Conservation (phyloP, 208 protist genomes). For the Angomonas ambiguus region DNA sequence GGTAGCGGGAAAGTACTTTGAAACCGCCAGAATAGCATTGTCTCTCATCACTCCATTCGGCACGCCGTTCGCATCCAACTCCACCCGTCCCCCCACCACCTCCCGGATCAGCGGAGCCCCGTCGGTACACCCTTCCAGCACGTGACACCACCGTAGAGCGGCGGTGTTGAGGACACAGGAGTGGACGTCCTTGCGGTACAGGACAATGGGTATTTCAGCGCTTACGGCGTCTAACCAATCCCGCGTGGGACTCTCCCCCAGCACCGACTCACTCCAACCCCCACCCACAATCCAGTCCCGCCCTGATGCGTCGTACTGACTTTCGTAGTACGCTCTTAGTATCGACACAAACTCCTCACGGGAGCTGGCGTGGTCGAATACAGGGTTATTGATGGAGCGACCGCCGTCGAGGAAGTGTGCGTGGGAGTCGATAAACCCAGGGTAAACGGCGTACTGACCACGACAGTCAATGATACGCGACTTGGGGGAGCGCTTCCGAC, state of each 20-base stretch:
- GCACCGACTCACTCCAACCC: slow-evolving; percentile 47
- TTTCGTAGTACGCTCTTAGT: slow-evolving; percentile 31
- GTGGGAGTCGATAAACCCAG: slow-evolving; percentile 67
- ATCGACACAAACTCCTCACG: slow-evolving; percentile 26
- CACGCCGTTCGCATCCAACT: slow-evolving; percentile 28
- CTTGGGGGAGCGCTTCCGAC: slow-evolving; percentile 18
- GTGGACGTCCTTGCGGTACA: slow-evolving; percentile 56
- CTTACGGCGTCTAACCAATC: slow-evolving; percentile 56
- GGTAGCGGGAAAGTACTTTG: slow-evolving; percentile 19
- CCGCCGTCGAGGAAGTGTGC: slow-evolving; percentile 56
- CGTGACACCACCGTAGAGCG: slow-evolving; percentile 36
- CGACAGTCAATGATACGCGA: slow-evolving; percentile 43
- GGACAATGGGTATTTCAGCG: slow-evolving; percentile 31
- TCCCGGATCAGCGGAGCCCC: slow-evolving; percentile 25
- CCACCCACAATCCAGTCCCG: slow-evolving; percentile 31
- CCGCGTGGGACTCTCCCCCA: slow-evolving; percentile 42
- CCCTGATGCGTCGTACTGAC: slow-evolving; percentile 14
- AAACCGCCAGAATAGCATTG: slow-evolving; percentile 32
- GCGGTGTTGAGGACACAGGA: slow-evolving; percentile 46
- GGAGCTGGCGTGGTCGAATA: slow-evolving; percentile 20
- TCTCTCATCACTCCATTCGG: slow-evolving; percentile 62
- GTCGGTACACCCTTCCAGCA: slow-evolving; percentile 34
- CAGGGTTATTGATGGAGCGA: slow-evolving; percentile 23
- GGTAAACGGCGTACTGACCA: slow-evolving; percentile 28
- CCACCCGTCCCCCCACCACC: slow-evolving; percentile 30